Base-by-base conservation (phyloP, 768 basidiomycete species). In the Filobasidium floriforme region DNA sequence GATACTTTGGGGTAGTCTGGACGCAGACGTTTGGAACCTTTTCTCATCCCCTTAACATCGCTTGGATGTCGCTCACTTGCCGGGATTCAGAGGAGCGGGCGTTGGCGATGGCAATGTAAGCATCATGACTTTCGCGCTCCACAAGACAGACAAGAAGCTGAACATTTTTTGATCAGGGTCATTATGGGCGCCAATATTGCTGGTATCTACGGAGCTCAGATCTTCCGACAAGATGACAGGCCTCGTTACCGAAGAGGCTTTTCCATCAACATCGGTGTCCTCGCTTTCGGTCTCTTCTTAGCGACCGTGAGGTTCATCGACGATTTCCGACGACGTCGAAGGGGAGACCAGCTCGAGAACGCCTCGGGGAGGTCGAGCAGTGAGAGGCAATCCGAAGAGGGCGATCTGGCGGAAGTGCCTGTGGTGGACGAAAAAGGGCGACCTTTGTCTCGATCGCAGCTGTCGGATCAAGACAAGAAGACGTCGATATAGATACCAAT, bases 121-220 rank as follows among this genome's bases (percentile, higher is more conserved):
- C n/a, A n/a, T n/a, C n/a, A n/a, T n/a, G n/a, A n/a, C n/a, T n/a
- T 68, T 22, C 9, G 28, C 22, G 28, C 26, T 44, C 46, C 14
- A 7, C 26, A 28, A 24, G 29, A 15, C 43, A 44, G 19, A 44
- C 19, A 19, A 44, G 22, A 22, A 49, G 46, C 18, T 22, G 12
- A 49, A 49, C 5, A 49, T 22, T 49, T 49, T 14, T 18, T 49
- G 5, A 15, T 26, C 44, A 69, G 68, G 65, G 67, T 68, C 28
- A 69, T 71, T 60, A 72, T 71, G 69, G 70, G 69, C 7, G 73
- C 70, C 24, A 74, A 74, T 49, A 63, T 52, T 18, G 73, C 70
- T 3, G 73, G 70, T 32, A 73, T 73, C 28, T 70, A 70, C 59
- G 71, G 71, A 15, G 69, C 68, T 28, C 73, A 73, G 61, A 66